Base-by-base conservation (phyloP, 257 asterid genomes). In the Przewalskia tangutica region DNA sequence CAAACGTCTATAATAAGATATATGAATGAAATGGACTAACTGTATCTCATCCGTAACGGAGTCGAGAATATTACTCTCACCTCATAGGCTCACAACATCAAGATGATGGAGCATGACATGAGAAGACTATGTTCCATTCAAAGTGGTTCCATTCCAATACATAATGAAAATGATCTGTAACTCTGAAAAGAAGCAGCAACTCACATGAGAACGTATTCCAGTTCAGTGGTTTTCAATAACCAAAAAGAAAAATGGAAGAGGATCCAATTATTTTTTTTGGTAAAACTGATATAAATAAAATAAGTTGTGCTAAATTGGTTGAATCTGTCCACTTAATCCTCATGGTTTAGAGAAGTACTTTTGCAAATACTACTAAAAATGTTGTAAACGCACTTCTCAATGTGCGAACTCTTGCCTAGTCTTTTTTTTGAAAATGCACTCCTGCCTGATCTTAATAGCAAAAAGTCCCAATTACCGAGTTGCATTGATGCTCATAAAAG, bases 131-230 rank as follows among this genome's bases (percentile, higher is more conserved):
- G 79, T 48, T 73, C 79, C 79, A 73, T 73, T 71, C 59, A 23
- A 71, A 50, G 79, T 71, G 59, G 58, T 71, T 46, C 79, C 59
- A 46, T 46, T 73, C 79, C 79, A 73, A 73, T 23, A 73, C 79
- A 73, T 73, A 46, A 73, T 73, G 79, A 73, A 73, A 73, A 73
- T 73, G 38, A 73, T 73, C 60, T 48, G 60, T 59, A 73, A 42
- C 59, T 48, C 79, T 73, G 79, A 73, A 73, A 53, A 73, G 79
- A 71, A 71, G 59, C 60, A 73, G 60, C 60, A 13, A 48, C 78
- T 71, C 78, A 48, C 42, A 23, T 73, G 78, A 71, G 59, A 70
- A 70, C 77, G 44, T 44, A 73, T 48, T 73, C 79, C 56, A 48
- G 79, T 73, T 73, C 79, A 73, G 79, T 10, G 40, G 36, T 46